phyloP scores from a whole-genome alignment of 225 moss, liverwort and hornwort species.

The Thuidium tamariscinum region DNA sequence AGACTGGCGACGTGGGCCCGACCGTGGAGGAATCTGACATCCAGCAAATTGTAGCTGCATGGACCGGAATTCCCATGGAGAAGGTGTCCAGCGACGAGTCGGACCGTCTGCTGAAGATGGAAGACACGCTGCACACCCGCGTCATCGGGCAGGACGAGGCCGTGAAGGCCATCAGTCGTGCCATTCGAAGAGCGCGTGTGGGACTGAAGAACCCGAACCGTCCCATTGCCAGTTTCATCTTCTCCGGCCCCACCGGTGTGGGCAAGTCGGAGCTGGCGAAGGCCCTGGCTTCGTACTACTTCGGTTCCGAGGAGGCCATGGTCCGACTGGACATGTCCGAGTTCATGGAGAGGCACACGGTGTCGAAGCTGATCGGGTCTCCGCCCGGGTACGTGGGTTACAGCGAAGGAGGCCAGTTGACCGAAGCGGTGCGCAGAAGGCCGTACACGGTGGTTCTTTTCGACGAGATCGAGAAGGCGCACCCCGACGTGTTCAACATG shows the following conservation, averaged over 20 bases:
- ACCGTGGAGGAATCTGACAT: constrained; percentile 71
- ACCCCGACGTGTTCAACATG: constrained; percentile 80
- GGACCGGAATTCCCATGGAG: constrained; percentile 86
- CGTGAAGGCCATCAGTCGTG: constrained; percentile 67
- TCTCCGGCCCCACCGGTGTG: constrained; percentile 83
- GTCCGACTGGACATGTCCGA: constrained; percentile 83
- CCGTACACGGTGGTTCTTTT: constrained; percentile 72
- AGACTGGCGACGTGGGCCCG: constrained; percentile 62
- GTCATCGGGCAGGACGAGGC: constrained; percentile 73
- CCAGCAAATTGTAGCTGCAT: constrained; percentile 77
- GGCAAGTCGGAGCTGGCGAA: constrained; percentile 88
- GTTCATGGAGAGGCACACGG: constrained; percentile 84
- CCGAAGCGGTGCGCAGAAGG: constrained; percentile 63
- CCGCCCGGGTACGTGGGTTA: constrained; percentile 77
- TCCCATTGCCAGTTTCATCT: constrained; percentile 86
- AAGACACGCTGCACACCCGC: constrained; percentile 56
- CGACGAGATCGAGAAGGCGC: constrained; percentile 84
- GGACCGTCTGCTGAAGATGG: constrained; percentile 73
- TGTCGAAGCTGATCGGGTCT: constrained; percentile 69
- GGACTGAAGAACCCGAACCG: constrained; percentile 82
- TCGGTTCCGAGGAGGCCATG: constrained; percentile 88
- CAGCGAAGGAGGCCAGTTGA: constrained; percentile 76
- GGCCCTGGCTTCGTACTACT: constrained; percentile 73
- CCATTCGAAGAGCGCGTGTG: constrained; percentile 65
- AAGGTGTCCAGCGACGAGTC: constrained; percentile 80